Conservation (phyloP, 2,329 filamentous ascomycete species). For the Claviceps citrina region DNA sequence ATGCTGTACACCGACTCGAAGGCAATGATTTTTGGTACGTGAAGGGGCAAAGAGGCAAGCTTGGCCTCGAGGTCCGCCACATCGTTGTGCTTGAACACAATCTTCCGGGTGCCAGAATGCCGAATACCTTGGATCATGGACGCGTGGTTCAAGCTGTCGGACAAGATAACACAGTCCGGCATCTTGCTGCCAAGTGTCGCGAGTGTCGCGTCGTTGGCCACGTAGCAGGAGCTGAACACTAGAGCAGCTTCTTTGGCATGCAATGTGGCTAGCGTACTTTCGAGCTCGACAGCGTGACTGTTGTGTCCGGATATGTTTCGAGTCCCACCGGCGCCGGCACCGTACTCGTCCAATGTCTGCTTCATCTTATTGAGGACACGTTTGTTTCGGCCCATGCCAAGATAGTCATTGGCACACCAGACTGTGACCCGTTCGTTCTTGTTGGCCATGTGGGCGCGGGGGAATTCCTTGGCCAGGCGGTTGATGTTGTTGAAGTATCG, state of each 20-base stretch:
- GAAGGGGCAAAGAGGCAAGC: constrained; percentile 67
- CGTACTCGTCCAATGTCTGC: constrained; percentile 83
- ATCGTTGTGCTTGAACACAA: constrained; percentile 98
- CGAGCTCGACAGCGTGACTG: constrained; percentile 74
- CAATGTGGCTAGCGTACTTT: constrained; percentile 67
- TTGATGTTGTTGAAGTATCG: constrained; percentile 99
- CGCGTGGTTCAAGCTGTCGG: constrained; percentile 91
- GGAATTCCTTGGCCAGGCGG: constrained; percentile 88
- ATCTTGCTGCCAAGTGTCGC: constrained; percentile 94
- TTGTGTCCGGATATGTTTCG: constrained; percentile 98
- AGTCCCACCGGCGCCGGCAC: constrained; percentile 86
- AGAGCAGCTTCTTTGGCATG: constrained; percentile 85
- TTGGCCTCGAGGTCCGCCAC: constrained; percentile 85
- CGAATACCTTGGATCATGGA: constrained; percentile 99
- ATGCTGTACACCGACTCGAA: constrained; percentile 99
- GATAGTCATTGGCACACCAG: constrained; percentile 98
- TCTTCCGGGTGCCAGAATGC: constrained; percentile 89
- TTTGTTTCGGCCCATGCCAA: constrained; percentile 89
- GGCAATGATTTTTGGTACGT: constrained; percentile 92
- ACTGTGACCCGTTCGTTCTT: constrained; percentile 81
- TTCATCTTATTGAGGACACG: constrained; percentile 86
- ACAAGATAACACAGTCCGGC: constrained; percentile 93
- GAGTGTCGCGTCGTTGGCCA: constrained; percentile 92
- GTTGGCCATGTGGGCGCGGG: constrained; percentile 76
- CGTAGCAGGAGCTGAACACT: constrained; percentile 95